Base-by-base conservation (phyloP, 768 basidiomycete genomes). In the Kwoniella newhampshirensis region DNA sequence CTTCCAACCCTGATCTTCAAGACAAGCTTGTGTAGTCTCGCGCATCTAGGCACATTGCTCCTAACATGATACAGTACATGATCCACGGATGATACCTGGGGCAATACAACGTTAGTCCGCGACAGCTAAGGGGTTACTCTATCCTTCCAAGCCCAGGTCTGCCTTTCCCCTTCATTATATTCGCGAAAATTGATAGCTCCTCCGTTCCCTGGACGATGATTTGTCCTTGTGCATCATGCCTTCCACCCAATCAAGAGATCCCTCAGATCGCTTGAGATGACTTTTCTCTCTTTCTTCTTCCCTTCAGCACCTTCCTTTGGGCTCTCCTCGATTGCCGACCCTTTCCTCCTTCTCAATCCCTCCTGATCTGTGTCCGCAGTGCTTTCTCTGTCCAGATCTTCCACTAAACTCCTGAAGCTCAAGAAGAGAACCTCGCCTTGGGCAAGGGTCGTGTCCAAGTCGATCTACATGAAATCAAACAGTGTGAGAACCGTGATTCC, bases 361-460 rank as follows among this genome's bases (percentile, higher is more conserved):
- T 49, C 45, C 8, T 48, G n/a, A 17, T 27, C 44, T 26, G 39
- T 35, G n/a, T 51, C 41, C 17, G 17, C 27, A 11, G 59, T 59
- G n/a, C 36, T 55, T 37, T 64, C 63, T 28, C 64, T 61, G 74
- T 96, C 91, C 66, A 94, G 84, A 73, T 94, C 91, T 9, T 87
- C 87, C 20, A 97, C 86, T 20, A 96, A 78, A 68, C 89, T 87
- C 12, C 86, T 80, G 79, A 96, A 97, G 1, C 91, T 91, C 1
- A 94, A 81, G 81, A 90, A 98, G 20, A 99, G 82, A 15, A 98
- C 92, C 77, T 99, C 96, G 9, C 94, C 96, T 78, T 98, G 96
- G 0, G 91, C 87, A 8, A 99, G 83, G 18, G 96, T 94, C 0
- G 87, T 85, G 74, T 96, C 88, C n/a, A 98, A 83, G 74, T 98